A percentile compares a stretch with the other conserved stretches of the same genome.
Evolutionary conservation across 371 early-diverging fungal species (phyloP).

Genomic region (Saksenaea vasiformis): DNA sequence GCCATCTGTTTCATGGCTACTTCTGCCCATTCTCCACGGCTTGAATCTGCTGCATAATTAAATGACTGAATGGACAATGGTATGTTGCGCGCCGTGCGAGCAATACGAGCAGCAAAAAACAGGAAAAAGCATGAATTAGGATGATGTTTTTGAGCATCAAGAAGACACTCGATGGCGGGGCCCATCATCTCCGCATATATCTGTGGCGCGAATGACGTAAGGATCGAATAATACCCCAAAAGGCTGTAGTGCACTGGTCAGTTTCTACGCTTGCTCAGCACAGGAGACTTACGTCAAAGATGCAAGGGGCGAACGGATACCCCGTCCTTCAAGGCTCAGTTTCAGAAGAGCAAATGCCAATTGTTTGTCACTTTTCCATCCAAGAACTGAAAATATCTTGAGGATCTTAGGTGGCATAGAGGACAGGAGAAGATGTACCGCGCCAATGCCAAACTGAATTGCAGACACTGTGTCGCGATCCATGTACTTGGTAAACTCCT

Average conservation of each 20-base stretch:
- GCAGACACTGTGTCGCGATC: slow-evolving; percentile 51
- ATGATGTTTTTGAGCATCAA: slow-evolving; percentile 55
- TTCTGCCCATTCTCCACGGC: slow-evolving; percentile 59
- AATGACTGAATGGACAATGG: slow-evolving; percentile 59
- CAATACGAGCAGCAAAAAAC: slow-evolving; percentile 58
- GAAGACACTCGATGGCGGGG: slow-evolving; percentile 57
- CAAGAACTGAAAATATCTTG: slow-evolving; percentile 53
- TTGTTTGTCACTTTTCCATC: slow-evolving; percentile 60
- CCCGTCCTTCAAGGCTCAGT: slow-evolving; percentile 53
- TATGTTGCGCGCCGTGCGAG: slow-evolving; percentile 50
- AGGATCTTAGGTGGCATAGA: slow-evolving; percentile 61
- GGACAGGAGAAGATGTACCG: slow-evolving; percentile 60
- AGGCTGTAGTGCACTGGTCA: slow-evolving; percentile 23
- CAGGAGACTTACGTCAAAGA: slow-evolving; percentile 50
- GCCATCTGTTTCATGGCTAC: slow-evolving; percentile 52
- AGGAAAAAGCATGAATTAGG: slow-evolving; percentile 64
- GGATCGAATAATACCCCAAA: slow-evolving; percentile 50
- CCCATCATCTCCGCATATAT: slow-evolving; percentile 41
- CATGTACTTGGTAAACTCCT: slow-evolving; percentile 45
- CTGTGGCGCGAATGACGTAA: slow-evolving; percentile 54
- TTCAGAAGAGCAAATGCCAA: slow-evolving; percentile 61
- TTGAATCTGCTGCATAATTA: slow-evolving; percentile 51
- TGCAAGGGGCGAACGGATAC: slow-evolving; percentile 61
- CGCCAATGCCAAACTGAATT: slow-evolving; percentile 60
- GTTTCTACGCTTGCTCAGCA: not conserved